Base-by-base conservation (phyloP, 306 rosid species). In the Cucurbita ficifolia region DNA sequence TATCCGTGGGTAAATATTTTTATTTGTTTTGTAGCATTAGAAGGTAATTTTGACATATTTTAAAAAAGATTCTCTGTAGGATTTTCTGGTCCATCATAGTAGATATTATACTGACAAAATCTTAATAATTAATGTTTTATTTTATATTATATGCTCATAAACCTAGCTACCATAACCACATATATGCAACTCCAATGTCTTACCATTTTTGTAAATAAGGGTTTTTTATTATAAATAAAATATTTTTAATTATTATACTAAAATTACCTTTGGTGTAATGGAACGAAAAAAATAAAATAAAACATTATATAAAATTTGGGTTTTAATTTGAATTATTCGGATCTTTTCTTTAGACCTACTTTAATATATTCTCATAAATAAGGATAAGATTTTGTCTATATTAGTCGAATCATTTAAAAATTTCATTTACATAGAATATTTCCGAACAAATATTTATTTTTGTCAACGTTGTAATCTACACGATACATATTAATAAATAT, bases 71-170 rank as follows among this genome's bases (percentile, higher is more conserved):
- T 62, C 29, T 62, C 2, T n/a, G 29, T 38, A 4, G 48, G 70
- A 62, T 62, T 62, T 62, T 38, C 24, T 62, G 46, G 69, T 38
- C 48, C 69, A 62, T 17, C 18, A 59, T 5, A 59, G 10, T 62
- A 62, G 70, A 62, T 62, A 62, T 62, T 17, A 62, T 17, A 62
- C 65, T 62, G 70, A 39, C 46, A 62, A 62, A 38, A 62, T 62
- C 70, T 62, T 36, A 39, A 36, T 35, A 61, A 16, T 36, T n/a
- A 36, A 62, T 38, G 3, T 62, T 62, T 38, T 48, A 62, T 62
- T 62, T 62, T 24, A 62, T 62, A 39, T n/a, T 62, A 62, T 38
- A 38, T 38, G 11, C 3, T 61, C 68, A 16, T 61, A 61, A 60
- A 33, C 38, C 13, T 8, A 8, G 29, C 39, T n/a, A 62, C 4